phyloP scores from a whole-genome alignment of 2,329 filamentous ascomycete genomes.

The Fusarium setosum region DNA sequence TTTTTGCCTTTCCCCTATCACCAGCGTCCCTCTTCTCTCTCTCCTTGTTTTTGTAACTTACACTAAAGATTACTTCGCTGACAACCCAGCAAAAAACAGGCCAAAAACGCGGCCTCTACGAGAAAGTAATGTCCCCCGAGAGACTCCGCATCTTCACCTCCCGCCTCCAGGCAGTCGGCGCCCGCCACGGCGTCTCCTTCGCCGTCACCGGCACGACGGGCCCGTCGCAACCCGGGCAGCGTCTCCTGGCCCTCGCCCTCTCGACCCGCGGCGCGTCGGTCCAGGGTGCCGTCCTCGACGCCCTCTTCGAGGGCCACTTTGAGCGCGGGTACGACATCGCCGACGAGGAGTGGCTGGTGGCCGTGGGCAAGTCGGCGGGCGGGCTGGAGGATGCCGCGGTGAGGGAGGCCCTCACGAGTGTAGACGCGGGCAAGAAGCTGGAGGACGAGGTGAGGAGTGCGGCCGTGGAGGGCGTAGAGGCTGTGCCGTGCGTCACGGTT shows the following conservation, averaged over 20 bases:
- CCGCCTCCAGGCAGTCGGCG: conserved; percentile 48
- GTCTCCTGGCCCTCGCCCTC: conserved; percentile 58
- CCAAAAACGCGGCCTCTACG: conserved; percentile 53
- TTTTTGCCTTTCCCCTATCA: neutral
- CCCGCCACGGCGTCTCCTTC: conserved; percentile 53
- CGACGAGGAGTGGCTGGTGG: conserved; percentile 51
- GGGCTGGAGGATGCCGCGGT: conserved; percentile 46
- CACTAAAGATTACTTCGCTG: neutral
- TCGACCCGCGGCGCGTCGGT: conserved; percentile 42
- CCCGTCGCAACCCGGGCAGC: conserved; percentile 58
- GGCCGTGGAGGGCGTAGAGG: conserved; percentile 59
- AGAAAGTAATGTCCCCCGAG: conserved; percentile 42
- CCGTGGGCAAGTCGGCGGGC: conserved; percentile 46
- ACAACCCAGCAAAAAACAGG: conserved; percentile 27
- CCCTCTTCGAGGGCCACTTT: conserved; percentile 57
- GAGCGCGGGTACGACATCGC: conserved; percentile 55
- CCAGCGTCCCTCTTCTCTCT: neutral
- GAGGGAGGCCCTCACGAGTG: conserved; percentile 44
- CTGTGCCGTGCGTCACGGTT: conserved; percentile 80
- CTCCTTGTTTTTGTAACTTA: neutral
- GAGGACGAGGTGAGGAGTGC: conserved; percentile 47
- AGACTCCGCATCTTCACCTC: conserved; percentile 43
- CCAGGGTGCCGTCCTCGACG: conserved; percentile 55
- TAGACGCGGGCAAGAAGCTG: conserved; percentile 41
- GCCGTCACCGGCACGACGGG: conserved; percentile 56